Conservation (phyloP, 1,284 basidiomycete genomes). For the Singerocomus rubriflavus region DNA sequence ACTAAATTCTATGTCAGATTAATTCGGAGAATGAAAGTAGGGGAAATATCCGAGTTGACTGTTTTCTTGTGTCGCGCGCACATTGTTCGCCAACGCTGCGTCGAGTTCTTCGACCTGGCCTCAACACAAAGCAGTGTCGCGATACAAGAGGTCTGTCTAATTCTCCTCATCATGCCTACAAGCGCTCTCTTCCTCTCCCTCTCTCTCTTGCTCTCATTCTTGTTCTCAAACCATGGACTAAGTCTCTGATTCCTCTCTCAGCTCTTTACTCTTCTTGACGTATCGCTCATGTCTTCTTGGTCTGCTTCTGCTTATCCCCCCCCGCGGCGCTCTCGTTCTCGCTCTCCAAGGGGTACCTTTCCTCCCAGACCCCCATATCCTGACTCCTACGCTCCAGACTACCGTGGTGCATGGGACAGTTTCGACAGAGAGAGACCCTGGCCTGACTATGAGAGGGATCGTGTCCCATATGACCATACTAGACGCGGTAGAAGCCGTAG, state of each 20-base stretch:
- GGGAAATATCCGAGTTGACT: constrained; percentile 19
- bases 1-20: constrained; percentile 27
- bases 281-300: constrained; percentile 63
- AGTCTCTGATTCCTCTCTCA: constrained; percentile 64
- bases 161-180: constrained; percentile 67
- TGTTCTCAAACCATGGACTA: constrained; percentile 64
- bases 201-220: constrained; percentile 61
- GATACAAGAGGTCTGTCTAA: constrained; percentile 83
- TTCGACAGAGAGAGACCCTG: constrained; percentile 70
- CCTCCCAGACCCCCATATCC: constrained; percentile 53
- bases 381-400: constrained; percentile 55
- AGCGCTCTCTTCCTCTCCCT: constrained; percentile 53
- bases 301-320: constrained; percentile 65
- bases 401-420: constrained; percentile 61
- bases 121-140: constrained; percentile 55
- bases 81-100: constrained; percentile 51
- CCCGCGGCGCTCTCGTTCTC: constrained; percentile 73
- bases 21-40: constrained; percentile 46
- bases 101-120: constrained; percentile 53
- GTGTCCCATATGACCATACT: constrained; percentile 53
- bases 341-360: constrained; percentile 61
- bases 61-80: constrained; percentile 64
- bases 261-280: constrained; percentile 55
- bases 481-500: constrained; percentile 73
- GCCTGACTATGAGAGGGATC: constrained; percentile 65